A percentile compares a stretch with the other conserved stretches of the same genome.
These are phyloP conservation scores for Candida silvicultrix DNA, from an alignment of 805 yeast species.

Conservation along the genomic window DNA sequence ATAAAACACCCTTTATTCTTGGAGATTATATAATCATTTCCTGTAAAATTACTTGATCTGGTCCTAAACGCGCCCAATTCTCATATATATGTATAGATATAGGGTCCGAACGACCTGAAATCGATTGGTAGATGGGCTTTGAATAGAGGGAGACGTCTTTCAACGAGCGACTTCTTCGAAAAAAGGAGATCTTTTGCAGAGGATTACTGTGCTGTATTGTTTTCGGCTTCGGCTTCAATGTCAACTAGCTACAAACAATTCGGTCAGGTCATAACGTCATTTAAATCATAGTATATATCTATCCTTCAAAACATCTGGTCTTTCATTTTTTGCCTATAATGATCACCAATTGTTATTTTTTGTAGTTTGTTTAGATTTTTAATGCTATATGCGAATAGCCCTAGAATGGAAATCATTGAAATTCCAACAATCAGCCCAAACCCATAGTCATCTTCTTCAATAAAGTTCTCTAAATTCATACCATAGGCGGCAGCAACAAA, in stretches of 20 bases:
- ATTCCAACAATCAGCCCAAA: slow-evolving; percentile 41
- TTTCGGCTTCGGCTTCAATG: no score
- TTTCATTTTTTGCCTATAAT: slow-evolving; percentile 3
- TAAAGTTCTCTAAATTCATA: slow-evolving; percentile 89
- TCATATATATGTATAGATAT: no score
- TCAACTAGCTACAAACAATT: no score
- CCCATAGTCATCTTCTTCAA: slow-evolving; percentile 77
- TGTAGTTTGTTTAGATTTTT: slow-evolving; percentile 59
- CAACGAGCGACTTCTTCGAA: no score
- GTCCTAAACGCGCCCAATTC: not conserved
- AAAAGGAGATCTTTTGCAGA: no score
- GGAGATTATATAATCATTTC: not conserved
- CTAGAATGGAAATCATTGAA: slow-evolving; percentile 35
- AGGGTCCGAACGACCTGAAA: no score
- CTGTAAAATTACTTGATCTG: not conserved
- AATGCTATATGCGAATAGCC: slow-evolving; percentile 48
- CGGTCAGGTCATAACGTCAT: no score
- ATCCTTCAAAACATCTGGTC: not conserved
- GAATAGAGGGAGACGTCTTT: no score
- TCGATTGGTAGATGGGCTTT: no score
- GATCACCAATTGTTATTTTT: slow-evolving; percentile 57
- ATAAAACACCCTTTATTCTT: not conserved
- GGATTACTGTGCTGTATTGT: no score
- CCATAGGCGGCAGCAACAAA: slow-evolving; percentile 87
- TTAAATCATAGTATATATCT: not conserved